Conservation (phyloP, 768 basidiomycete species). For the Jaapia argillacea region DNA sequence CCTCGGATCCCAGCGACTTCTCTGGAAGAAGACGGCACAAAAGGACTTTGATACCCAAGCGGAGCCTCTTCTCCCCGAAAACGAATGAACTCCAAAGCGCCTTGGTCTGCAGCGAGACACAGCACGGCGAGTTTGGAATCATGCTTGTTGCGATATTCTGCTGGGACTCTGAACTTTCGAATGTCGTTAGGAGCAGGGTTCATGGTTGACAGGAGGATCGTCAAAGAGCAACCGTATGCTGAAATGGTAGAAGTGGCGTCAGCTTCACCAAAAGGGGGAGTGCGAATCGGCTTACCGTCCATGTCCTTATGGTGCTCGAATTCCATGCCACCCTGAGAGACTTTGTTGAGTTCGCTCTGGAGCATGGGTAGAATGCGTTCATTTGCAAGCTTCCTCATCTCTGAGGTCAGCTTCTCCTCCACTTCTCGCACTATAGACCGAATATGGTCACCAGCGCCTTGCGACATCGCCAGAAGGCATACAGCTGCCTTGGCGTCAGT, state of each 20-base stretch:
- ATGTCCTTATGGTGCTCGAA: conserved; percentile 34
- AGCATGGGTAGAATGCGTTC: conserved; percentile 37
- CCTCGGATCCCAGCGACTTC: too few relatives aligned
- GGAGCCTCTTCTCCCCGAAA: conserved; percentile 36
- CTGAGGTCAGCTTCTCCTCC: conserved; percentile 35
- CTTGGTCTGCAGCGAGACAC: conserved; percentile 40
- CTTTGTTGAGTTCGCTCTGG: conserved; percentile 32
- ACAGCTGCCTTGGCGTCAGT: conserved; percentile 64
- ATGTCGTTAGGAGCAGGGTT: conserved; percentile 21
- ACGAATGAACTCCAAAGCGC: conserved; percentile 50
- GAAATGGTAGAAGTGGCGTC: neutral
- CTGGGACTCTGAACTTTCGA: conserved; percentile 34
- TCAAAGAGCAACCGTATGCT: conserved; percentile 50
- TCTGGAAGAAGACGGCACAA: too few relatives aligned
- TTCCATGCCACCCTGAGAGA: conserved; percentile 25
- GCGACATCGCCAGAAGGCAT: conserved; percentile 53
- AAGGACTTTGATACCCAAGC: too few relatives aligned
- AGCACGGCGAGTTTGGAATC: conserved; percentile 56
- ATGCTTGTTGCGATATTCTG: conserved; percentile 43
- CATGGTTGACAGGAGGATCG: conserved; percentile 25
- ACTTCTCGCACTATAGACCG: conserved; percentile 30
- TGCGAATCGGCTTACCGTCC: conserved; percentile 32
- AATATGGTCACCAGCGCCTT: conserved; percentile 48
- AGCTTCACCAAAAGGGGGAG: neutral
- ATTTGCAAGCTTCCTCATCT: conserved; percentile 33